phyloP scores from a whole-genome alignment of 176 grass and related monocot species.

The Eremochloa ophiuroides region DNA sequence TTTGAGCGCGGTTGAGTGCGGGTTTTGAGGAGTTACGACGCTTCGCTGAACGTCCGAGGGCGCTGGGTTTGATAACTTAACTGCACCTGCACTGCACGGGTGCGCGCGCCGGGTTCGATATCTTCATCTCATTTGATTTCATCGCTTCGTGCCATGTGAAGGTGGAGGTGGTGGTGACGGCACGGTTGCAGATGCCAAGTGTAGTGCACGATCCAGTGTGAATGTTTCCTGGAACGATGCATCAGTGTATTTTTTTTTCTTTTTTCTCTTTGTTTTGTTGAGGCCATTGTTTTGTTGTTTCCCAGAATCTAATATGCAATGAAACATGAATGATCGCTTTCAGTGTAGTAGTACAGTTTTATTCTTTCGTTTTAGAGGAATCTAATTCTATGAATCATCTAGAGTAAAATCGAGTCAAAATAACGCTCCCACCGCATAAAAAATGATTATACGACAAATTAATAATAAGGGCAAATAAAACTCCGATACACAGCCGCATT shows the following conservation, averaged over 20 bases:
- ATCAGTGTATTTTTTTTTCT: not conserved
- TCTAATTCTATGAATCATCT: no score
- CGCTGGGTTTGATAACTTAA: no score
- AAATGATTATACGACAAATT: no score
- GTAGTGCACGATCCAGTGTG: not conserved
- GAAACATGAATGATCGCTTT: no score
- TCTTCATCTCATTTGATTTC: not conserved
- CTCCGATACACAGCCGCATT: no score
- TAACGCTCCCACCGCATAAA: no score
- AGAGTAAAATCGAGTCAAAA: no score
- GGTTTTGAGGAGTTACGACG: conserved; percentile 10
- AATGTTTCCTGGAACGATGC: not conserved
- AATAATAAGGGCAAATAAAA: no score
- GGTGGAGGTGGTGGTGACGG: not conserved
- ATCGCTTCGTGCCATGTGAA: conserved; percentile 5
- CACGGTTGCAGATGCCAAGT: not conserved
- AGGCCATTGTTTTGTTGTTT: not conserved
- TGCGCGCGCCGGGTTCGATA: not conserved
- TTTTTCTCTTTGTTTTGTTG: not conserved
- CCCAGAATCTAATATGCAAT: no score
- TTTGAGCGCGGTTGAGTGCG: not conserved
- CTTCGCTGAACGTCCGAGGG: not conserved
- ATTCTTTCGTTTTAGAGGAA: no score
- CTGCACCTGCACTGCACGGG: conserved; percentile 8
- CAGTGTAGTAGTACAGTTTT: no score